Percentiles rank a stretch among this genome's conserved stretches.
phyloP scores from a whole-genome alignment of 768 basidiomycete genomes.

The Lactifluus volemus region DNA sequence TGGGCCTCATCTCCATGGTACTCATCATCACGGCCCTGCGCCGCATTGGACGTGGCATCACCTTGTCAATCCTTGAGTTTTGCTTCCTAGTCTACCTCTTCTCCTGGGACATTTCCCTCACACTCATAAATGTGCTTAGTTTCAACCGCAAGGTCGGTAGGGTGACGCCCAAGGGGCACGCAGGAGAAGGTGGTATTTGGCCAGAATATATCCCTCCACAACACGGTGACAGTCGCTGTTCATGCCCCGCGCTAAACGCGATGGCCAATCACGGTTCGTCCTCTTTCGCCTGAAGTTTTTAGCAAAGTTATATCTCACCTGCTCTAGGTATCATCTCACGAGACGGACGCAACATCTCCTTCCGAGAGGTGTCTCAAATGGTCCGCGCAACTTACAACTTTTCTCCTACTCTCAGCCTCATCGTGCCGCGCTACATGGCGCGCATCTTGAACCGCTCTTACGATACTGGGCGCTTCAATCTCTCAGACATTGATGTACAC shows the following conservation, averaged over 20 bases:
- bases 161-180: no score
- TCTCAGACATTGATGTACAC: no score
- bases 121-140: constrained; percentile 41
- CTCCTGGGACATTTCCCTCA: constrained; percentile 26
- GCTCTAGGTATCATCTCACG: neutral
- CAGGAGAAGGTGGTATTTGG: no score
- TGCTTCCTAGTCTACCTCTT: constrained; percentile 7
- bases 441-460: no score
- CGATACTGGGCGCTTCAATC: no score
- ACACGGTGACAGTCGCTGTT: no score
- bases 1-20: neutral
- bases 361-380: constrained; percentile 34
- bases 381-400: constrained; percentile 62
- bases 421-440: constrained; percentile 42
- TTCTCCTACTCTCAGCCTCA: constrained; percentile 54
- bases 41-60: neutral
- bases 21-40: constrained; percentile 12
- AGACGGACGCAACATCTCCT: constrained; percentile 35
- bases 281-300: constrained; percentile 27
- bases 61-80: neutral
- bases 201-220: no score
- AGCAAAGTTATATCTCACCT: no score
- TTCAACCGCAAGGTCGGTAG: constrained; percentile 52
- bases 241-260: no score
- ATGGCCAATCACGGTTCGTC: no score